These are phyloP conservation scores for Candida maltosa DNA, from an alignment of 805 yeast genomes.

Conservation along the genomic window DNA sequence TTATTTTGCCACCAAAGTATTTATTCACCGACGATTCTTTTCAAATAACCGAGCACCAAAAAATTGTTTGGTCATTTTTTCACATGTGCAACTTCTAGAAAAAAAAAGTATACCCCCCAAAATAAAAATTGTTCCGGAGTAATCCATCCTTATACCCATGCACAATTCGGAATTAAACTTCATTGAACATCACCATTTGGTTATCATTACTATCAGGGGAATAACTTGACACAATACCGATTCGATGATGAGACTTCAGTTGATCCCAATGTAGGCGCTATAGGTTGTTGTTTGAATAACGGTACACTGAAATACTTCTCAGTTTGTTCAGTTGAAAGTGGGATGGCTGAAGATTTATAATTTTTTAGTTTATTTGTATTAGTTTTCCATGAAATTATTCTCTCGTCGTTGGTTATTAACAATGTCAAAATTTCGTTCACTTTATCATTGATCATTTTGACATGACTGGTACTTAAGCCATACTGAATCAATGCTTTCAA, in stretches of 20 bases:
- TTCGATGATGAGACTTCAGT: neutral
- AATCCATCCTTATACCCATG: no score
- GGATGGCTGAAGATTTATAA: conserved; percentile 7
- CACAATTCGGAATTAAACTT: no score
- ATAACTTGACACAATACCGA: neutral
- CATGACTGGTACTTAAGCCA: conserved; percentile 30
- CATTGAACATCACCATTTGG: no score
- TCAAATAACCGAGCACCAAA: no score
- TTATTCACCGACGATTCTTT: no score
- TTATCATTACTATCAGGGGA: no score
- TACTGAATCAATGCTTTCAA: conserved; percentile 29
- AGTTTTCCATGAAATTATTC: conserved; percentile 11
- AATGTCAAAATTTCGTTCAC: conserved; percentile 20
- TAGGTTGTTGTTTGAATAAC: neutral
- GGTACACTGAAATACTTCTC: conserved; percentile 5
- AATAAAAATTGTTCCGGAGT: no score
- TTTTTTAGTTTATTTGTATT: conserved; percentile 12
- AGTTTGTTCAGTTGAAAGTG: conserved; percentile 5
- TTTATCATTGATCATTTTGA: conserved; percentile 14
- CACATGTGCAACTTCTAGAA: no score
- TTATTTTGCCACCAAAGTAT: no score
- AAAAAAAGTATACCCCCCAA: no score
- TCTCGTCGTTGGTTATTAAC: conserved; percentile 10
- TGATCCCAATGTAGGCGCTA: no score
- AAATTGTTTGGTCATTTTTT: no score